phyloP scores from a whole-genome alignment of 805 yeast genomes.

The Vanderwaltozyma yarrowii region DNA sequence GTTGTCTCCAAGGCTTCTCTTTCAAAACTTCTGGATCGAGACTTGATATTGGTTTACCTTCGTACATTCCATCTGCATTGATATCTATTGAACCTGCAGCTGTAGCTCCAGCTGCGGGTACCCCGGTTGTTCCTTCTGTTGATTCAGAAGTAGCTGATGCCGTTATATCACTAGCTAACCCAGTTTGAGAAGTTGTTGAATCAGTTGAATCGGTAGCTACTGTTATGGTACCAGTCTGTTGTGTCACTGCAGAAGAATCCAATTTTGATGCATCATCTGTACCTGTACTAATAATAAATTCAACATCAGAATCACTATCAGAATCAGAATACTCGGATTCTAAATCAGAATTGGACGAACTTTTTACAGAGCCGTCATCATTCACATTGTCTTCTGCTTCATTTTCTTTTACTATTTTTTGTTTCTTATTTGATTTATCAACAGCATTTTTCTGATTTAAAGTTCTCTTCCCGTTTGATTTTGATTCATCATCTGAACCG shows the following conservation, averaged over 20 bases:
- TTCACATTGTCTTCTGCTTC: constrained; percentile 13
- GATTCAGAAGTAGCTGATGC: constrained; percentile 2
- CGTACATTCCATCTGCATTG: constrained; percentile 32
- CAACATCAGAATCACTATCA: constrained; percentile 59
- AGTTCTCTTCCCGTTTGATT: constrained; percentile 4
- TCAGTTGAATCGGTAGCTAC: constrained; percentile 11
- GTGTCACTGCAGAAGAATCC: constrained; percentile 19
- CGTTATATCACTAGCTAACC: constrained; percentile 2
- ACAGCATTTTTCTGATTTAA: constrained; percentile 2
- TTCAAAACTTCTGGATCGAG: constrained; percentile 70
- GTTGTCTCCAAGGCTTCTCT: constrained; percentile 97
- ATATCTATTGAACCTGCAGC: constrained; percentile 24
- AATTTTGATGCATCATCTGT: constrained; percentile 18
- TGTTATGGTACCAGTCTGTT: constrained; percentile 6
- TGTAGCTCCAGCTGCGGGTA: constrained; percentile 7
- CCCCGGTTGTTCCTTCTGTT: constrained; percentile 6
- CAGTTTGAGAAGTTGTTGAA: constrained; percentile 4
- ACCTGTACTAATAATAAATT: constrained; percentile 61
- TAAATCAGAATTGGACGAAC: constrained; percentile 38
- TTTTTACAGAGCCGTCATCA: constrained; percentile 21
- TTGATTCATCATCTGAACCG: constrained; percentile 25
- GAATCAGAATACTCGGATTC: constrained; percentile 30
- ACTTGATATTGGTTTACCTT: constrained; percentile 77
- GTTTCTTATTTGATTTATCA: constrained; percentile 4
- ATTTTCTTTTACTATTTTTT: neutral